Evolutionary conservation across 2,329 filamentous ascomycete genomes (phyloP).

Genomic region (Trichophyton mentagrophytes): DNA sequence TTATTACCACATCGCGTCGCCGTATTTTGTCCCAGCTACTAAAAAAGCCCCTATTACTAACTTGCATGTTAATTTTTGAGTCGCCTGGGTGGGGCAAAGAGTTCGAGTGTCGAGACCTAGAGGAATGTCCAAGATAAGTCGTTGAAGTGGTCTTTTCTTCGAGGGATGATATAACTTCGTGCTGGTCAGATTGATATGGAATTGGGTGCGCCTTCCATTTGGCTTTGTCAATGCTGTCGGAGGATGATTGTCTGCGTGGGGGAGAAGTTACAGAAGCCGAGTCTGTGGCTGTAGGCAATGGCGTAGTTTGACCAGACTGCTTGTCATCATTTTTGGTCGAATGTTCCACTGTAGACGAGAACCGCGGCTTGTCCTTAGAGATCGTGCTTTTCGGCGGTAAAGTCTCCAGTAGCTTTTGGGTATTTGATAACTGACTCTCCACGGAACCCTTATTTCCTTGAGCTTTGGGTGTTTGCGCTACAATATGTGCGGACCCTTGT

Average conservation of each 20-base stretch:
- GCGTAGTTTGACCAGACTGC: background rate
- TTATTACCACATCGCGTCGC: conserved; percentile 34
- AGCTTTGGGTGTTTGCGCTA: background rate
- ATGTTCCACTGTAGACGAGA: background rate
- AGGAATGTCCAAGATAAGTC: background rate
- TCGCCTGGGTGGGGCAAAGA: background rate
- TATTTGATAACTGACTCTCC: background rate
- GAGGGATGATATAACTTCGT: background rate
- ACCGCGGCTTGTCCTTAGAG: background rate
- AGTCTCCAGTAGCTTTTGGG: background rate
- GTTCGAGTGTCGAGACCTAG: background rate
- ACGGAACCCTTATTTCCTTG: background rate
- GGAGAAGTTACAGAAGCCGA: background rate
- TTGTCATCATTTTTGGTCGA: background rate
- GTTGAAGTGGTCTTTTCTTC: background rate
- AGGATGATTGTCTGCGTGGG: background rate
- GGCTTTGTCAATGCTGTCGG: background rate
- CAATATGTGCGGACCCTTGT: background rate
- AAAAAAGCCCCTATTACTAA: background rate
- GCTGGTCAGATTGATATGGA: background rate
- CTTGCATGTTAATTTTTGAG: background rate
- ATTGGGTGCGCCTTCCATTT: background rate
- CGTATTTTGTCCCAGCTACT: conserved; percentile 27
- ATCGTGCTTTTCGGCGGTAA: background rate
- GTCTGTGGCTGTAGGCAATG: background rate